phyloP scores from a whole-genome alignment of 495 filamentous ascomycete species.

The Daldinia vernicosa region DNA sequence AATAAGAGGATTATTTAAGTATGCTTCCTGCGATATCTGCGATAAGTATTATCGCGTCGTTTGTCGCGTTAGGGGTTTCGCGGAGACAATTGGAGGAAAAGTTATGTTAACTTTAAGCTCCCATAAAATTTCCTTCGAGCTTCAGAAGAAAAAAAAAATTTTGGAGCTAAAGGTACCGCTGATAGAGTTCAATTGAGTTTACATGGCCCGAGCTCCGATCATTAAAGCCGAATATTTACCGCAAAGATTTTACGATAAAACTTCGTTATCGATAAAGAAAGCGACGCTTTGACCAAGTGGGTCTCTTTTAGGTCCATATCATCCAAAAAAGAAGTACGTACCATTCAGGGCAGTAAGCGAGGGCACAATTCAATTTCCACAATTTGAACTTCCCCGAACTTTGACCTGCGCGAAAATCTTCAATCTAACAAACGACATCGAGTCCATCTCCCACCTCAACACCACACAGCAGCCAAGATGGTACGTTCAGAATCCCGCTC shows the following conservation, averaged over 20 bases:
- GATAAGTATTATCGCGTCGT: slow-evolving; percentile 24
- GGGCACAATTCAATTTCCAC: slow-evolving; percentile 51
- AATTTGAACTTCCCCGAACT: slow-evolving; percentile 44
- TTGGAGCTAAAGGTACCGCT: slow-evolving; percentile 27
- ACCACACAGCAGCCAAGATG: slow-evolving; percentile 47
- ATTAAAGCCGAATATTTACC: slow-evolving; percentile 24
- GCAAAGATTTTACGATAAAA: background rate
- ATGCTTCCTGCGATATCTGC: slow-evolving; percentile 32
- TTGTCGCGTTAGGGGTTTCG: slow-evolving; percentile 19
- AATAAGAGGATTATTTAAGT: slow-evolving; percentile 27
- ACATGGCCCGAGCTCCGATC: slow-evolving; percentile 32
- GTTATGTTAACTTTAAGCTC: slow-evolving; percentile 21
- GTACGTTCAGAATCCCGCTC: slow-evolving; percentile 35
- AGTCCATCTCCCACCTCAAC: slow-evolving; percentile 44
- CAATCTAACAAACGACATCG: slow-evolving; percentile 45
- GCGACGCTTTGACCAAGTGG: slow-evolving; percentile 14
- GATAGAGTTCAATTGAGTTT: slow-evolving; percentile 12
- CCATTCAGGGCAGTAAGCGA: slow-evolving; percentile 44
- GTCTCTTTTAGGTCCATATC: background rate
- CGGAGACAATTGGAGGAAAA: slow-evolving; percentile 19
- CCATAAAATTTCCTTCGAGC: slow-evolving; percentile 30
- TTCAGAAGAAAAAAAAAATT: slow-evolving; percentile 39
- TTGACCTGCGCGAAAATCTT: slow-evolving; percentile 46
- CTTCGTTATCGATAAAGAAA: slow-evolving; percentile 27
- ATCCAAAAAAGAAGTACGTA: slow-evolving; percentile 9